phyloP scores from a whole-genome alignment of 805 yeast species.

The Saccharomycopsis schoenii region DNA sequence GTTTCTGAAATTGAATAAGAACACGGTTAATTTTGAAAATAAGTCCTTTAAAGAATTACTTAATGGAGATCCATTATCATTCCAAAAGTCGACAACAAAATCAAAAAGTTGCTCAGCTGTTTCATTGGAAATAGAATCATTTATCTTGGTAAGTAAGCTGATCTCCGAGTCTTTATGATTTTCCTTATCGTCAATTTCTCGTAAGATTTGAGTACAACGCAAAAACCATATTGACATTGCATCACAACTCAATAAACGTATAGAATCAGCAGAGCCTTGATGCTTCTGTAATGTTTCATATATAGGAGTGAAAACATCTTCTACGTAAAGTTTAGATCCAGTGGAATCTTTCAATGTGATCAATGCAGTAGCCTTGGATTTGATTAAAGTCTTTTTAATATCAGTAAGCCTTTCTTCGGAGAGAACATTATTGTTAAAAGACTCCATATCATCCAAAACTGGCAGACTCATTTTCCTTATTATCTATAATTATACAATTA shows the following conservation, averaged over 20 bases:
- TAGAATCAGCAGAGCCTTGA: conserved; percentile 27
- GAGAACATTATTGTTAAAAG: background rate
- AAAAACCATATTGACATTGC: conserved; percentile 55
- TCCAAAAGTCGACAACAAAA: conserved; percentile 60
- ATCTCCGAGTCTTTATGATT: conserved; percentile 3
- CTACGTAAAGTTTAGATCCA: background rate
- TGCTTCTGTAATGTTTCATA: conserved; percentile 25
- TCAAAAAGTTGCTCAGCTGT: conserved; percentile 31
- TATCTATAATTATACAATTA: background rate
- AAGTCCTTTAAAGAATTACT: conserved; percentile 60
- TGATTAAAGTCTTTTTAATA: conserved; percentile 10
- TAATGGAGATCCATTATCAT: conserved; percentile 59
- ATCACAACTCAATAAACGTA: conserved; percentile 43
- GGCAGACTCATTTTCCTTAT: background rate
- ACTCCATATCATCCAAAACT: background rate
- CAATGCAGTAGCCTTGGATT: conserved; percentile 4
- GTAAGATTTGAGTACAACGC: conserved; percentile 37
- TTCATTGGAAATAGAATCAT: conserved; percentile 19
- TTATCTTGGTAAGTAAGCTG: conserved; percentile 9
- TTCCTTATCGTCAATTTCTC: conserved; percentile 5
- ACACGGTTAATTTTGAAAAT: conserved; percentile 40
- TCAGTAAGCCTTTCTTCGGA: background rate
- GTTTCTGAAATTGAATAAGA: conserved; percentile 26
- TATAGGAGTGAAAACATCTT: conserved; percentile 19
- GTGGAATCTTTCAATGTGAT: background rate